phyloP scores from a whole-genome alignment of 2,329 filamentous ascomycete species.

The Epichloe aotearoae region DNA sequence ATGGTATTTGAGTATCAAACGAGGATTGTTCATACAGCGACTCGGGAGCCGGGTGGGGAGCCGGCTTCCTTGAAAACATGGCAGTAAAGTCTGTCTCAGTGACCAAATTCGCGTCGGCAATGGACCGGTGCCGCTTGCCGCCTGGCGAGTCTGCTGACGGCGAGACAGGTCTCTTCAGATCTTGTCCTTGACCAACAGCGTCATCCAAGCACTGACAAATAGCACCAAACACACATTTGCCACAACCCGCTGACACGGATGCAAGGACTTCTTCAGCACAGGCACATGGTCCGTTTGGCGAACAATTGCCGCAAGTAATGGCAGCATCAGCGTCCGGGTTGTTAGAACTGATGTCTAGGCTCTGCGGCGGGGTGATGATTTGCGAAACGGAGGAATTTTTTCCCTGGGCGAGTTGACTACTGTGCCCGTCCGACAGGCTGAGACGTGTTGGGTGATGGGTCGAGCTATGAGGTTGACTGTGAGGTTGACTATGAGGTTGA shows the following conservation, averaged over 20 bases:
- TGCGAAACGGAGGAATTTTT: slow-evolving; percentile 42
- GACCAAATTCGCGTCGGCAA: slow-evolving; percentile 29
- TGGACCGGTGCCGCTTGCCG: slow-evolving; percentile 43
- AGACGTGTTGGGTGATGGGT: slow-evolving; percentile 15
- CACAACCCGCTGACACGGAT: slow-evolving; percentile 46
- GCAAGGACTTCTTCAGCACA: slow-evolving; percentile 46
- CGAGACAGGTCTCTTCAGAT: slow-evolving; percentile 37
- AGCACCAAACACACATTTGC: slow-evolving; percentile 48
- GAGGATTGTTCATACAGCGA: slow-evolving; percentile 3
- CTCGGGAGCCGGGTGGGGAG: neutral
- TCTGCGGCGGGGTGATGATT: slow-evolving; percentile 42
- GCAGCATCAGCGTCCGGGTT: slow-evolving; percentile 16
- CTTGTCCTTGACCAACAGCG: slow-evolving; percentile 26
- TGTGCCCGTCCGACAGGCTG: slow-evolving; percentile 15
- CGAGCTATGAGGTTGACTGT: slow-evolving; percentile 9
- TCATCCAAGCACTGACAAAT: slow-evolving; percentile 53
- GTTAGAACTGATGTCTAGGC: slow-evolving; percentile 17
- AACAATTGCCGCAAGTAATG: slow-evolving; percentile 44
- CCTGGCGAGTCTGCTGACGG: slow-evolving; percentile 26
- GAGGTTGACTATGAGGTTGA: slow-evolving; percentile 13
- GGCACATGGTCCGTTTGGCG: slow-evolving; percentile 37
- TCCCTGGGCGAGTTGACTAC: slow-evolving; percentile 15
- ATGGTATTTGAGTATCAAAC: slow-evolving; percentile 17
- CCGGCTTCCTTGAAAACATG: slow-evolving; percentile 40
- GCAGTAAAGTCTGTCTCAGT: slow-evolving; percentile 65